A percentile compares a stretch with the other conserved stretches of the same genome.
Conservation (phyloP, 1,284 basidiomycete genomes). For the Polyporus tsugae region DNA sequence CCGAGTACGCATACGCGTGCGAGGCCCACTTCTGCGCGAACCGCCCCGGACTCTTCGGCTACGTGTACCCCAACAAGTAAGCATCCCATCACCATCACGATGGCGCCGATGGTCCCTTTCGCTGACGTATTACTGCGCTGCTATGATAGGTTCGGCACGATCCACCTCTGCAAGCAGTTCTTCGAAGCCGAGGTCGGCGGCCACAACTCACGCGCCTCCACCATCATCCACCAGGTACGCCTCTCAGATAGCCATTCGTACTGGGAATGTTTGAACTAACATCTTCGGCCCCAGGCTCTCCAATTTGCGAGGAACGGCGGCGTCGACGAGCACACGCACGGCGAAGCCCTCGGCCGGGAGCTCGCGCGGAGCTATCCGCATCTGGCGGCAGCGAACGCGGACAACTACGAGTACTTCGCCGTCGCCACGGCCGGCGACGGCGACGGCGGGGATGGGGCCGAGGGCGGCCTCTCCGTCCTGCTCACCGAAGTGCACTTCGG, state of each 20-base stretch:
- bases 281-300: slow-evolving; percentile 40
- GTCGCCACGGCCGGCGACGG: slow-evolving; percentile 11
- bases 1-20: slow-evolving; percentile 51
- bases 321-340: slow-evolving; percentile 55
- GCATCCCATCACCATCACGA: neutral
- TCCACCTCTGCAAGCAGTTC: slow-evolving; percentile 58
- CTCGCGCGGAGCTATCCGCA: slow-evolving; percentile 50
- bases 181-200: slow-evolving; percentile 54
- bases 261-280: neutral
- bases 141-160: slow-evolving; percentile 46
- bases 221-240: slow-evolving; percentile 41
- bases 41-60: slow-evolving; percentile 28
- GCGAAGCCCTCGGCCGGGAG: slow-evolving; percentile 47
- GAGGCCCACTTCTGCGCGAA: slow-evolving; percentile 31
- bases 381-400: slow-evolving; percentile 37
- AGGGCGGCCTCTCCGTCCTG: slow-evolving; percentile 7
- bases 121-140: too few relatives aligned
- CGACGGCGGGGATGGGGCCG: too few relatives aligned
- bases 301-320: slow-evolving; percentile 58
- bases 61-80: slow-evolving; percentile 25
- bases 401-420: slow-evolving; percentile 18
- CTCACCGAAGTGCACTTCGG: slow-evolving; percentile 12
- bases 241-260: neutral
- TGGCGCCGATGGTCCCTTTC: too few relatives aligned
- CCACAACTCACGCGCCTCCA: slow-evolving; percentile 52